Evolutionary conservation across 345 rosid species (phyloP).

Genomic region (Stellera chamaejasme): DNA sequence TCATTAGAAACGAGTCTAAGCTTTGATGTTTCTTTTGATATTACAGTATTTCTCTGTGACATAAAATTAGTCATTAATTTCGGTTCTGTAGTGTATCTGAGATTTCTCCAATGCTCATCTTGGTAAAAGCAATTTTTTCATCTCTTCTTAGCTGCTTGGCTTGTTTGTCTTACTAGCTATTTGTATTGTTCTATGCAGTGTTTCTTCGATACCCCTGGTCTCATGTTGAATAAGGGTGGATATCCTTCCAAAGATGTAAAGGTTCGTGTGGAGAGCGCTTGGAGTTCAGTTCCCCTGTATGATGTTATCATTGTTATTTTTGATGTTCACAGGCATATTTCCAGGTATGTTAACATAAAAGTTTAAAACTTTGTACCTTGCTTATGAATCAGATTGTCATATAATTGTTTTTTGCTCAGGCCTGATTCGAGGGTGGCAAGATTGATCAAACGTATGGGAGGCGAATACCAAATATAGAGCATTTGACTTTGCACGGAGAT

Average conservation of each 20-base stretch:
- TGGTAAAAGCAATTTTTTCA: neutral
- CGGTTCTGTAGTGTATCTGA: no score
- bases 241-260: constrained; percentile 68
- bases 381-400: neutral
- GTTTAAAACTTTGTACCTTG: constrained; percentile 1
- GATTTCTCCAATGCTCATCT: no score
- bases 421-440: constrained; percentile 76
- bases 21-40: neutral
- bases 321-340: constrained; percentile 86
- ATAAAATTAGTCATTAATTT: neutral
- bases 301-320: constrained; percentile 86
- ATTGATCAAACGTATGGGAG: constrained; percentile 66
- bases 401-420: constrained; percentile 23
- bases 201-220: constrained; percentile 93
- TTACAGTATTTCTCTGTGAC: neutral
- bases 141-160: neutral
- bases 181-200: constrained; percentile 37
- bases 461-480: constrained; percentile 45
- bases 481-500: no score
- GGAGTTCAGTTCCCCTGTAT: constrained; percentile 70
- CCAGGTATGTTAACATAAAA: constrained; percentile 37
- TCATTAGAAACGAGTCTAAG: neutral
- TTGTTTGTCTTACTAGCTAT: constrained; percentile 4
- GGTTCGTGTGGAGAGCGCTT: constrained; percentile 72
- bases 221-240: constrained; percentile 56